These are phyloP conservation scores for Conoideocrella luteorostrata DNA, from an alignment of 2,329 filamentous ascomycete genomes.

Conservation along the genomic window DNA sequence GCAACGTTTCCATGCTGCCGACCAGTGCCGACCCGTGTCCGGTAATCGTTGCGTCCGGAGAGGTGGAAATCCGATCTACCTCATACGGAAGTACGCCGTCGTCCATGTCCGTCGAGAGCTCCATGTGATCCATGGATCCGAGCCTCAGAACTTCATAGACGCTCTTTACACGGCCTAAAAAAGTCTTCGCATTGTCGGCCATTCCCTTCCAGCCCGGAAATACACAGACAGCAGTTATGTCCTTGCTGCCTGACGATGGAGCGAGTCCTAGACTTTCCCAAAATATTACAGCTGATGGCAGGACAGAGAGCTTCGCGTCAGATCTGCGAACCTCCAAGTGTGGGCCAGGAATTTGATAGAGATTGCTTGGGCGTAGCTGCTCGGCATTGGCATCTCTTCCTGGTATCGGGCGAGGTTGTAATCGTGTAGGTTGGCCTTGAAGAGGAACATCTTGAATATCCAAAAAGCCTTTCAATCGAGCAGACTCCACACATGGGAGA, in stretches of 20 bases:
- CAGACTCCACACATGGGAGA: conserved; percentile 32
- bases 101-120: conserved; percentile 30
- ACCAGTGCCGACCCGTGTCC: conserved; percentile 39
- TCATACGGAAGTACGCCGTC: conserved; percentile 46
- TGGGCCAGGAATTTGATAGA: conserved; percentile 60
- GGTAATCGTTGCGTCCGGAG: conserved; percentile 33
- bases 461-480: conserved; percentile 41
- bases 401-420: conserved; percentile 42
- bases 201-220: conserved; percentile 62
- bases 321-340: conserved; percentile 67
- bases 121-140: conserved; percentile 54
- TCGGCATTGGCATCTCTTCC: conserved; percentile 37
- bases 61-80: conserved; percentile 37
- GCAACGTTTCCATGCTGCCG: conserved; percentile 43
- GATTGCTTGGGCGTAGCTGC: conserved; percentile 41
- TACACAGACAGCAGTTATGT: conserved; percentile 64
- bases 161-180: conserved; percentile 61
- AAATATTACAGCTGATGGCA: conserved; percentile 69
- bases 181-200: conserved; percentile 51
- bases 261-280: conserved; percentile 76
- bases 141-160: conserved; percentile 70
- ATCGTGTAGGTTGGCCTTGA: conserved; percentile 43
- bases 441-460: conserved; percentile 53
- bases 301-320: conserved; percentile 62
- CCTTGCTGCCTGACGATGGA: conserved; percentile 64